phyloP scores from a whole-genome alignment of 2,329 filamentous ascomycete genomes.

The Paraphaeosphaeria minitans region DNA sequence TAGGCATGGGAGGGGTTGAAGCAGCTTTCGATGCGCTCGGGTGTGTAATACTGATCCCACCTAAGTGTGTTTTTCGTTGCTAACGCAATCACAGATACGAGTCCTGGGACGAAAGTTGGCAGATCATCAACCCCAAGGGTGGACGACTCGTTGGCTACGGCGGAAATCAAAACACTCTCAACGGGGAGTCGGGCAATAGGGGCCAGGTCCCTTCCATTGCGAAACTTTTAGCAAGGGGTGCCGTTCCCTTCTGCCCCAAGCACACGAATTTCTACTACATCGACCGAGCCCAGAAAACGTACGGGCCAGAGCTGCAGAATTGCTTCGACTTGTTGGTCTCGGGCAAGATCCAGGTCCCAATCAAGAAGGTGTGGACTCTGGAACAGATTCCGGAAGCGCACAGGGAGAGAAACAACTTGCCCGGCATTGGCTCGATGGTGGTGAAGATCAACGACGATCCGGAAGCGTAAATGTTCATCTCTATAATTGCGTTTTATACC shows the following conservation, averaged over 20 bases:
- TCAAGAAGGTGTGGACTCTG: conserved; percentile 33
- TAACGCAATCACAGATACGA: conserved; percentile 41
- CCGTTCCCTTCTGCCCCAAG: conserved; percentile 30
- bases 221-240: conserved; percentile 32
- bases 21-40: conserved; percentile 57
- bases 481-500: neutral
- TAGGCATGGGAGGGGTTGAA: conserved; percentile 53
- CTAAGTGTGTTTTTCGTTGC: neutral
- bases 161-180: conserved; percentile 30
- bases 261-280: conserved; percentile 38
- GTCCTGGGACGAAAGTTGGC: conserved; percentile 57
- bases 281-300: conserved; percentile 29
- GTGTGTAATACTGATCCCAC: neutral
- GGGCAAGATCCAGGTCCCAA: conserved; percentile 32
- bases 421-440: conserved; percentile 35
- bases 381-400: conserved; percentile 38
- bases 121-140: conserved; percentile 48
- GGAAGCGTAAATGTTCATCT: neutral
- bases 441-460: conserved; percentile 20
- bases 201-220: conserved; percentile 23
- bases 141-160: conserved; percentile 39
- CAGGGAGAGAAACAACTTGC: conserved; percentile 28
- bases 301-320: conserved; percentile 30
- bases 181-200: conserved; percentile 22
- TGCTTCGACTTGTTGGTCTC: conserved; percentile 24